phyloP scores from a whole-genome alignment of 179 eudicot species.

The Amaranthus tricolor region DNA sequence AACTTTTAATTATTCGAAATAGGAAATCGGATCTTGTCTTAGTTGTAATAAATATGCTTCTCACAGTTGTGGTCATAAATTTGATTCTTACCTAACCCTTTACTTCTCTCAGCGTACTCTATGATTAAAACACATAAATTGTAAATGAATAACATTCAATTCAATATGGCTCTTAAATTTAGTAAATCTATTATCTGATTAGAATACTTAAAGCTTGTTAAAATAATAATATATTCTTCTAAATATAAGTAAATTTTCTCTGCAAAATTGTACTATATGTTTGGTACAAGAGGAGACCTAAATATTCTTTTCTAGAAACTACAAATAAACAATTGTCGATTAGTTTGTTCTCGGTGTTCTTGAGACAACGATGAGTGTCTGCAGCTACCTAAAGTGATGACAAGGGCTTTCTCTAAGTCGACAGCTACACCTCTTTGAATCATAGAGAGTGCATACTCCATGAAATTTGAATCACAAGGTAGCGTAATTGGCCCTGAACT shows the following conservation, averaged over 20 bases:
- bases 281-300: not conserved
- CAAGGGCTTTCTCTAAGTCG: conserved; percentile 20
- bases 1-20: no score
- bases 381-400: not conserved
- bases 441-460: conserved; percentile 12
- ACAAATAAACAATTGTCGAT: not conserved
- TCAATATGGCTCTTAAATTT: no score
- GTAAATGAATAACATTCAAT: no score
- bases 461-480: conserved; percentile 18
- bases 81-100: no score
- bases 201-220: no score
- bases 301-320: not conserved
- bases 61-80: no score
- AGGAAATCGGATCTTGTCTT: no score
- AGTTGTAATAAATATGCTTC: no score
- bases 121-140: no score
- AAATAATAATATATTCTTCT: no score
- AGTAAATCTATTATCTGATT: no score
- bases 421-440: conserved; percentile 1
- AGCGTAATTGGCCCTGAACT: conserved; percentile 22
- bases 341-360: not conserved
- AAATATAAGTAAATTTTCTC: not conserved
- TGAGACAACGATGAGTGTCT: conserved; percentile 5
- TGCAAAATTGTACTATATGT: not conserved
- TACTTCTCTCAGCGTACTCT: no score